Evolutionary conservation across 2,329 filamentous ascomycete genomes (phyloP), one percentile per base, ranked within the genome.

Genomic region (Calonectria ilicicola): DNA sequence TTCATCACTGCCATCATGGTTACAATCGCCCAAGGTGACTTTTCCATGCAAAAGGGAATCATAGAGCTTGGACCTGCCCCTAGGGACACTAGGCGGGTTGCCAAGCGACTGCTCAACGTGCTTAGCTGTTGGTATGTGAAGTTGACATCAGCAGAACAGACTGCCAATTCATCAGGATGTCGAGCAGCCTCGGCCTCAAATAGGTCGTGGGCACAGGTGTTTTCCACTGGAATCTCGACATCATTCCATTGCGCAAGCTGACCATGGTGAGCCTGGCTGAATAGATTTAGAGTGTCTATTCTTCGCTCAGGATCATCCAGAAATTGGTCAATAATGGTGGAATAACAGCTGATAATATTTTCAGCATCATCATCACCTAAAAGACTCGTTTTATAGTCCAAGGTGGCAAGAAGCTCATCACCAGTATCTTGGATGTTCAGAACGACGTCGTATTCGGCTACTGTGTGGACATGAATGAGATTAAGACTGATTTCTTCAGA

Each of bases 1-100:
- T 83, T 84, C 44, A 84, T 70, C 1, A 84, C 78, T 6, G 75
- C 82, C 19, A 85, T 68, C 67, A 83, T 80, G 0, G 80, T 78
- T 7, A 84, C 77, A 4, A 64, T 21, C 0, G 46, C 32, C 73
- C 73, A 74, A 2, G 42, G 64, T 1, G 71, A 75, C 49, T 73
- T 75, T 5, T 74, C 72, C 21, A 72, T 74, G n/a, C 68, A 74
- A n/a, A 70, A 29, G 9, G 40, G 65, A 9, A 73, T 63, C 15
- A 69, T 53, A 17, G 40, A 29, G 8, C 70, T 58, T 17, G 26
- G 49, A 5, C 49, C 27, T 32, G 27, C 49, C 3, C 49, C 49
- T 12, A 53, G 17, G 26, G 49, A 32, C n/a, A 53, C 49, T 9
- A 53, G 26, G 15, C 32, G 10, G 12, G 1, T 8, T 6, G 49